Conservation (phyloP, 2,329 filamentous ascomycete species). For the Cladosporium oxysporum region DNA sequence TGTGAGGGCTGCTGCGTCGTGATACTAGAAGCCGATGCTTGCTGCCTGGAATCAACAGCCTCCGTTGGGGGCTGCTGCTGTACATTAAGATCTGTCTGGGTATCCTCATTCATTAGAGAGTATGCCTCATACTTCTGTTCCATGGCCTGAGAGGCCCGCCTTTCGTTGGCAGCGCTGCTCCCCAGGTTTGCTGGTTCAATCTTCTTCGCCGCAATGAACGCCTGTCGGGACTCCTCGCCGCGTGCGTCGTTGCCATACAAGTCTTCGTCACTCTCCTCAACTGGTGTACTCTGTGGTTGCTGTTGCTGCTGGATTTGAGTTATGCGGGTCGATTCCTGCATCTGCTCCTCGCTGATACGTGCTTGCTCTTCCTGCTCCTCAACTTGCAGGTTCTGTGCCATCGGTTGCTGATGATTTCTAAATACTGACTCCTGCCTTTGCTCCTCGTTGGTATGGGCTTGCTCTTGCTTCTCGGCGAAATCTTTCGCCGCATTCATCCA, state of each 20-base stretch:
- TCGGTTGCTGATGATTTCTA: neutral
- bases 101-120: neutral
- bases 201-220: too few species aligned
- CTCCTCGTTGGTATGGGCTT: neutral
- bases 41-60: too few species aligned
- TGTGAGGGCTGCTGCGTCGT: too few species aligned
- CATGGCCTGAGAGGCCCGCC: too few species aligned
- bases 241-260: neutral
- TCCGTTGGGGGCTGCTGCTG: too few species aligned
- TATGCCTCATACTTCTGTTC: neutral
- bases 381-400: too few species aligned
- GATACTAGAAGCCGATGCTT: too few species aligned
- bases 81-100: too few species aligned
- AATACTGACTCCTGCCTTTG: neutral
- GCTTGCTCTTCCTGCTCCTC: neutral
- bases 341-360: neutral
- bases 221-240: neutral
- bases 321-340: neutral
- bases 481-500: neutral
- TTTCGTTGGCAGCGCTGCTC: neutral
- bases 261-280: neutral
- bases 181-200: neutral
- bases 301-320: neutral
- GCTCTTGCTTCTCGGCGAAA: neutral
- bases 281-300: neutral